A percentile compares a stretch with the other conserved stretches of the same genome.
Evolutionary conservation across 176 grass and related monocot species (phyloP).

Genomic region (Aegilops speltoides): DNA sequence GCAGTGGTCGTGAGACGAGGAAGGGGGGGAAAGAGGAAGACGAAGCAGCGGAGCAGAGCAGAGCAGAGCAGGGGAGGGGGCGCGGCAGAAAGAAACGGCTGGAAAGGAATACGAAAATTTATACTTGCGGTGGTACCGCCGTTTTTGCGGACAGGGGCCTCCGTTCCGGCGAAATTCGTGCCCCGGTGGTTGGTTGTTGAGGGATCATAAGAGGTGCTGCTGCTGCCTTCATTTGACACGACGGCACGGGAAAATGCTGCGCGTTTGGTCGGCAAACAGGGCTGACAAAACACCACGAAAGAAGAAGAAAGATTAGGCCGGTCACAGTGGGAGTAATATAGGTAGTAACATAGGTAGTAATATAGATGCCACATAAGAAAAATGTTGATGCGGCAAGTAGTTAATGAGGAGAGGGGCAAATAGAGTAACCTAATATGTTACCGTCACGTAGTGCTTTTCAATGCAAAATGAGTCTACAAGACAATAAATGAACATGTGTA

Average conservation of each 20-base stretch:
- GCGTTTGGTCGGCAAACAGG: not conserved
- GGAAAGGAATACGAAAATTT: constrained; percentile 46
- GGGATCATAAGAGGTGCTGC: not conserved
- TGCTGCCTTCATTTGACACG: not conserved
- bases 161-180: not conserved
- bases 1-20: not conserved
- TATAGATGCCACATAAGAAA: too few relatives aligned
- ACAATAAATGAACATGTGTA: too few relatives aligned
- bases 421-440: too few relatives aligned
- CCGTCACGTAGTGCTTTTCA: too few relatives aligned
- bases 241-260: not conserved
- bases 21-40: not conserved
- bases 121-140: constrained; percentile 28
- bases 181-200: not conserved
- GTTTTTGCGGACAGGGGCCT: not conserved
- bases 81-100: constrained; percentile 52
- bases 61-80: not conserved
- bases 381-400: too few relatives aligned
- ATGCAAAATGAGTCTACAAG: too few relatives aligned
- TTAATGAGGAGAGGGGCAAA: too few relatives aligned
- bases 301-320: too few relatives aligned
- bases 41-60: not conserved
- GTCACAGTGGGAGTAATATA: too few relatives aligned
- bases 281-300: not conserved
- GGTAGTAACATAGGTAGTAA: too few relatives aligned